Evolutionary conservation across 805 yeast species (phyloP), one percentile per base, ranked within the genome.

Genomic region (Zygotorulaspora danielsina): DNA sequence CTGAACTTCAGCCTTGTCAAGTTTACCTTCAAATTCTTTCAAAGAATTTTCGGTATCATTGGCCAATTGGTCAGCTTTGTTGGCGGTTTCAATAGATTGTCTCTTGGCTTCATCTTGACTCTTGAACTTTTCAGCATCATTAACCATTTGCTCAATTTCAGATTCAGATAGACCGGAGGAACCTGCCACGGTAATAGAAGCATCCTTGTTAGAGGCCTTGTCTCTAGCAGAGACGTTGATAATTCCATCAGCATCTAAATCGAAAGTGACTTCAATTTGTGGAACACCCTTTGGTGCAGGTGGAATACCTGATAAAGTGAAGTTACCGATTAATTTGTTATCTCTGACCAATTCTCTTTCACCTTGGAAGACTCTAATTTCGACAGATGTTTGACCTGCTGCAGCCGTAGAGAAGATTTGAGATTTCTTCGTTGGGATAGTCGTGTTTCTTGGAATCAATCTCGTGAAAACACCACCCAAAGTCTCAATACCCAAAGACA

Each of bases 281-380:
- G 94, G 90, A 36, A 77, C 78, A 54, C 94, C 93, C 65, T 84
- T 84, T 54, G 88, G 86, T 40, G 84, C 81, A 19, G 79, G 74
- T 39, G 94, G 96, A 56, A 88, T 88, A 70, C 96, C 96, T 50
- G 93, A 74, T 60, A 88, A 77, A 48, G 95, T 88, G 73, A 88
- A 88, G 84, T 89, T 88, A 70, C 97, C 97, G 66, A 88, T 85
- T 66, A 89, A 78, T 75, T 89, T 88, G 85, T 88, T 88, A 77
- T 88, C 97, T 74, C 95, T 84, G 61, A 90, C 95, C 64, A 89
- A 81, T 74, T 88, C 96, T 78, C 97, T 85, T 78, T 88, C 97
- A 76, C 97, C 97, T 76, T 88, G 96, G 96, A 86, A 89, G 46
- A 88, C 97, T 74, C 96, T 83, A 72, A 88, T 88, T 75, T 87